Evolutionary conservation across 2,329 filamentous ascomycete species (phyloP).

Genomic region (Fusarium lateritium): DNA sequence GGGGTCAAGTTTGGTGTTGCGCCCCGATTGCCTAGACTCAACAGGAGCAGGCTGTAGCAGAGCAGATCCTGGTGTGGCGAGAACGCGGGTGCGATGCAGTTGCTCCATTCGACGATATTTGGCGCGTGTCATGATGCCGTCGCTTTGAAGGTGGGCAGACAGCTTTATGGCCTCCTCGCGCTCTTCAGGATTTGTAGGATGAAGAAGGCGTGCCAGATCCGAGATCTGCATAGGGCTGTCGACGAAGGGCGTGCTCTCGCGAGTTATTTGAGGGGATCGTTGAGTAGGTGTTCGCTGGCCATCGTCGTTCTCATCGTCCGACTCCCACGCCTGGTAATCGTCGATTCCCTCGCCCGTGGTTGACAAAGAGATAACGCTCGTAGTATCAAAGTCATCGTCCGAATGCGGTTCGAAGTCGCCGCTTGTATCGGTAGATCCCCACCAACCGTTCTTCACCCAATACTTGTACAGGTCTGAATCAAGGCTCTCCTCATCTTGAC

Average conservation of each 20-base stretch:
- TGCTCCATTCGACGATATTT: constrained; percentile 79
- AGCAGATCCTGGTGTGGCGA: constrained; percentile 52
- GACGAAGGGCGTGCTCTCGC: constrained; percentile 69
- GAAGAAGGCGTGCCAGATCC: constrained; percentile 84
- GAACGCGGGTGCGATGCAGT: constrained; percentile 77
- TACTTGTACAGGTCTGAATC: constrained; percentile 84
- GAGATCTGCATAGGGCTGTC: constrained; percentile 76
- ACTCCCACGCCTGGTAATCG: constrained; percentile 65
- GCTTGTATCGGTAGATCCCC: constrained; percentile 85
- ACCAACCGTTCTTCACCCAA: constrained; percentile 88
- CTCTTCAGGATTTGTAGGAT: constrained; percentile 83
- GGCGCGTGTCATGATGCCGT: constrained; percentile 84
- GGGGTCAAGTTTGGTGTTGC: constrained; percentile 61
- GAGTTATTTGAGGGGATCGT: constrained; percentile 62
- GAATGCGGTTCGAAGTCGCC: constrained; percentile 78
- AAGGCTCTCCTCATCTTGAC: constrained; percentile 74
- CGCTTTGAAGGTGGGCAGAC: constrained; percentile 81
- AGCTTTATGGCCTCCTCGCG: constrained; percentile 85
- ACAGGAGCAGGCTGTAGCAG: constrained; percentile 29
- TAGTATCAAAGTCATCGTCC: constrained; percentile 77
- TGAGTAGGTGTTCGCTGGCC: constrained; percentile 83
- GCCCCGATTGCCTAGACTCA: constrained; percentile 28
- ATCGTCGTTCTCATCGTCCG: constrained; percentile 59
- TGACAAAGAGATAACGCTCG: constrained; percentile 79
- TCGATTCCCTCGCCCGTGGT: constrained; percentile 62